A percentile compares a stretch with the other conserved stretches of the same genome.
Evolutionary conservation across 805 yeast species (phyloP).

Genomic region (Candida golubevii): DNA sequence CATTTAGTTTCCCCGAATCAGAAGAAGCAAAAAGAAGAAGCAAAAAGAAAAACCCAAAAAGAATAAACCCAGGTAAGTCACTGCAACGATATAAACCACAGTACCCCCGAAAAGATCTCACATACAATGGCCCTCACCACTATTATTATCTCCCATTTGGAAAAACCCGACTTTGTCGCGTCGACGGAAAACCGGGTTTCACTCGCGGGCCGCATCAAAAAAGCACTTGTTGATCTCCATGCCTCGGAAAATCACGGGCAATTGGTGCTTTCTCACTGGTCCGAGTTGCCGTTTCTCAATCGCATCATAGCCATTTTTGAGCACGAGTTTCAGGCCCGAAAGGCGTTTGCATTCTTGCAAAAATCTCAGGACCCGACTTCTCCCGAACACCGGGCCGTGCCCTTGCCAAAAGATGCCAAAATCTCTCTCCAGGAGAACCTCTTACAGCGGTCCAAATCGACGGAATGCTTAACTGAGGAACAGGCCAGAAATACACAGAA

Average conservation of each 20-base stretch:
- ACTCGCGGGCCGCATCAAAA: constrained; percentile 34
- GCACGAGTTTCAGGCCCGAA: constrained; percentile 24
- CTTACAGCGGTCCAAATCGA: constrained; percentile 30
- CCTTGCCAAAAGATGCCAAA: constrained; percentile 20
- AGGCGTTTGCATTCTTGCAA: constrained; percentile 21
- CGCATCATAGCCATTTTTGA: constrained; percentile 37
- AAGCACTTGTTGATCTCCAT: constrained; percentile 21
- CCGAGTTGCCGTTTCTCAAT: constrained; percentile 34
- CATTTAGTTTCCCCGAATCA: no score
- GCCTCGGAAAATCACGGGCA: constrained; percentile 1
- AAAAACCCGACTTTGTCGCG: constrained; percentile 27
- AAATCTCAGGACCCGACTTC: constrained; percentile 3
- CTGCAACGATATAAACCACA: neutral
- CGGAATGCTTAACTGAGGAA: constrained; percentile 18
- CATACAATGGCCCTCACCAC: constrained; percentile 22
- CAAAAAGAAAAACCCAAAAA: no score
- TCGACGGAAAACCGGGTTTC: constrained; percentile 18
- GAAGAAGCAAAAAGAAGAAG: no score
- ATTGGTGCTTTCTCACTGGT: constrained; percentile 31
- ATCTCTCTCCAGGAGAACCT: constrained; percentile 37
- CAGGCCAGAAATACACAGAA: constrained; percentile 14
- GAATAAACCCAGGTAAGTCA: no score
- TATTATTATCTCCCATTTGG: constrained; percentile 33
- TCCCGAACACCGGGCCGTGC: no score
- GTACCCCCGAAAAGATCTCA: neutral